phyloP scores from a whole-genome alignment of 1,284 basidiomycete species.

The Irpex sp. region DNA sequence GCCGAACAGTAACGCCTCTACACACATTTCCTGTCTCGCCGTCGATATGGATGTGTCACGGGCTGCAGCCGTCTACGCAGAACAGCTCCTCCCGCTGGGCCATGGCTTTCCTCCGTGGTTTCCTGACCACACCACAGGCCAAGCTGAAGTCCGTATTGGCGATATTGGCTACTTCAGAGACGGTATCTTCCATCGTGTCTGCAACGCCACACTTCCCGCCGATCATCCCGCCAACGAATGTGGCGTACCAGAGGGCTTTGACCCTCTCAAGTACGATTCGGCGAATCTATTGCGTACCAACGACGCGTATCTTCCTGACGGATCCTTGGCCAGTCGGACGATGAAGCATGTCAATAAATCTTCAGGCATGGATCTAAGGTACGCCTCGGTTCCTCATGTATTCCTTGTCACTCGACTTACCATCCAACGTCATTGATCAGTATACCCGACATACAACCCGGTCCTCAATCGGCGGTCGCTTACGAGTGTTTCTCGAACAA shows the following conservation, averaged over 20 bases:
- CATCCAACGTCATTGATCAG: not conserved
- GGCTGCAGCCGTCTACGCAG: slow-evolving; percentile 9
- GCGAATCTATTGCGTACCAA: not conserved
- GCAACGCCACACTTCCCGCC: slow-evolving; percentile 18
- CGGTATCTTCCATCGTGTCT: slow-evolving; percentile 24
- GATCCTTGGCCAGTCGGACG: not conserved
- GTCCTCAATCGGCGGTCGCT: not conserved
- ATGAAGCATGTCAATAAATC: not conserved
- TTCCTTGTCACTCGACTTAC: not conserved
- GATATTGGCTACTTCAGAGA: slow-evolving; percentile 25
- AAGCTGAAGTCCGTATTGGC: slow-evolving; percentile 21
- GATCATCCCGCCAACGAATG: slow-evolving; percentile 1
- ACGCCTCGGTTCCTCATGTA: not conserved
- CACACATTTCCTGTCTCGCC: no score
- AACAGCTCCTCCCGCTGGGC: slow-evolving; percentile 8
- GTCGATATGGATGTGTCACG: not conserved
- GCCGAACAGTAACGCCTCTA: no score
- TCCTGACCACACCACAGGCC: slow-evolving; percentile 13
- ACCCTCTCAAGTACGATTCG: not conserved
- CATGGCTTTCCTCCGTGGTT: slow-evolving; percentile 21
- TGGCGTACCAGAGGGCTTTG: slow-evolving; percentile 13
- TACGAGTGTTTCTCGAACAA: not conserved
- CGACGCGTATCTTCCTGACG: not conserved
- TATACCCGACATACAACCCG: not conserved
- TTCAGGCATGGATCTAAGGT: not conserved